phyloP scores from a whole-genome alignment of 768 basidiomycete genomes.

The Russula virescens region DNA sequence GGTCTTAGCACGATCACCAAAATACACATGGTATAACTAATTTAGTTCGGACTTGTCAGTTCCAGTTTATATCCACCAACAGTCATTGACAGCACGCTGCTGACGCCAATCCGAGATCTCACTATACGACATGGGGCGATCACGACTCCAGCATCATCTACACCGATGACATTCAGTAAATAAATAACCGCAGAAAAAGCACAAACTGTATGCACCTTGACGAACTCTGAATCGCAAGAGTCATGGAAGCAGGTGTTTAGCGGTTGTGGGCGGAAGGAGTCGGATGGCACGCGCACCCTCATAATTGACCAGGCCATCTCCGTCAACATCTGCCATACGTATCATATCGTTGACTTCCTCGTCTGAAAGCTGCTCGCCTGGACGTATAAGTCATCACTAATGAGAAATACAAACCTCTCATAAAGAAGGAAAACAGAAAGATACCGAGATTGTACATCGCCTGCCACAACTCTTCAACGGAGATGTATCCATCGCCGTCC shows the following conservation, averaged over 20 bases:
- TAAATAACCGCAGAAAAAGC: constrained; percentile 6
- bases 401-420: background rate
- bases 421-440: constrained; percentile 23
- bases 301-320: constrained; percentile 91
- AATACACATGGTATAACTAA: too few species aligned
- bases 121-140: constrained; percentile 19
- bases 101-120: constrained; percentile 1
- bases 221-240: constrained; percentile 51
- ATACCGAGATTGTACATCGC: constrained; percentile 88
- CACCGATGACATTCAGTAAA: constrained; percentile 12
- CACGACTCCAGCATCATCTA: constrained; percentile 76
- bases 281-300: constrained; percentile 46
- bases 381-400: constrained; percentile 12
- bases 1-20: too few species aligned
- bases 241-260: constrained; percentile 9
- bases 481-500: constrained; percentile 90
- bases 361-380: constrained; percentile 84
- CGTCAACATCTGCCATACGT: constrained; percentile 90
- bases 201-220: constrained; percentile 44
- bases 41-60: too few species aligned
- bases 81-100: background rate
- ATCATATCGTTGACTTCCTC: constrained; percentile 95
- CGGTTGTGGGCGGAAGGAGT: background rate
- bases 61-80: constrained; percentile 4
- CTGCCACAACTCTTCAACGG: constrained; percentile 75